Percentiles rank a stretch among this genome's conserved stretches.
phyloP scores from a whole-genome alignment of 768 basidiomycete species.

The Jaapia argillacea region DNA sequence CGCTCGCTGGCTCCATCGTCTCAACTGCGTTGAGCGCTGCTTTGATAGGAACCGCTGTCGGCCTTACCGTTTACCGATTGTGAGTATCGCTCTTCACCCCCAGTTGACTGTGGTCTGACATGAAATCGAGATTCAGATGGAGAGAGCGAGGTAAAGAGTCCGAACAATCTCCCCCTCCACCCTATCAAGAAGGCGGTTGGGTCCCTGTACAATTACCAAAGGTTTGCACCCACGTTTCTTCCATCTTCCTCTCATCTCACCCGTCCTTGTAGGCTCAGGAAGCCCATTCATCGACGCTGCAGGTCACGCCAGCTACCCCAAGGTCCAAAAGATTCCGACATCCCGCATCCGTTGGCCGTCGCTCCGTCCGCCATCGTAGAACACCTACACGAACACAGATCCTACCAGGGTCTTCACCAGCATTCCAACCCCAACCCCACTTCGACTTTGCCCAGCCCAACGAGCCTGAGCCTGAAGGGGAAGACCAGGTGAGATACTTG shows the following conservation, averaged over 20 bases:
- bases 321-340: slow-evolving; percentile 27
- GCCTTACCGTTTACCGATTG: slow-evolving; percentile 81
- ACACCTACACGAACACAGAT: slow-evolving; percentile 15
- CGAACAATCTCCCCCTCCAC: slow-evolving; percentile 39
- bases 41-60: slow-evolving; percentile 79
- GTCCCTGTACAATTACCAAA: slow-evolving; percentile 25
- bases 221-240: slow-evolving; percentile 22
- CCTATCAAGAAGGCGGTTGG: slow-evolving; percentile 57
- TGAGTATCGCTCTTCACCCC: slow-evolving; percentile 28
- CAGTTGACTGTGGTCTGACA: slow-evolving; percentile 1
- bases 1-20: slow-evolving; percentile 74
- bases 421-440: slow-evolving; percentile 24
- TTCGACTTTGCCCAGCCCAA: slow-evolving; percentile 25
- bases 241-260: too few relatives aligned
- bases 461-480: slow-evolving; percentile 20
- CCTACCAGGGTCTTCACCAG: slow-evolving; percentile 17
- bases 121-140: slow-evolving; percentile 43
- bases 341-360: slow-evolving; percentile 25
- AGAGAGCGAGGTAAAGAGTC: slow-evolving; percentile 60
- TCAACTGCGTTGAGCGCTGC: slow-evolving; percentile 80
- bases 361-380: slow-evolving; percentile 27
- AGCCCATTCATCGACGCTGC: slow-evolving; percentile 21
- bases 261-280: too few relatives aligned
- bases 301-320: slow-evolving; percentile 27
- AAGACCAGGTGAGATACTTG: slow-evolving; percentile 25